Percentiles rank a stretch among this genome's conserved stretches.
Evolutionary conservation across 257 asterid genomes (phyloP).

Genomic region (Fraxinus quadrangulata): DNA sequence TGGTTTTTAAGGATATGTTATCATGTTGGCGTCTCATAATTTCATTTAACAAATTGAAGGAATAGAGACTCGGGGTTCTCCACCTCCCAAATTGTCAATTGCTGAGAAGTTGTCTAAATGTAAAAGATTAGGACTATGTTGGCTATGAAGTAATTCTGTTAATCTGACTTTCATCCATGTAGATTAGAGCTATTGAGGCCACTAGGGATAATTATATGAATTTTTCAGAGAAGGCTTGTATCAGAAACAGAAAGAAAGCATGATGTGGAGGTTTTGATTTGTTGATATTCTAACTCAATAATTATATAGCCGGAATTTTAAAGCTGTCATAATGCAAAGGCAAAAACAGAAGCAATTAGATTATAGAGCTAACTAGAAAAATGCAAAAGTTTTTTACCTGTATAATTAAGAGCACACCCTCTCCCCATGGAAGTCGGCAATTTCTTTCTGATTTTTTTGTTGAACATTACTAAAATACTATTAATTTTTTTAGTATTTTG

Average conservation of each 20-base stretch:
- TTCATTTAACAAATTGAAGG: too few relatives aligned
- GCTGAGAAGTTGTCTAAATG: too few relatives aligned
- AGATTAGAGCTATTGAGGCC: background rate
- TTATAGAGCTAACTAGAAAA: background rate
- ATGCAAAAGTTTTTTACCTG: constrained; percentile 42
- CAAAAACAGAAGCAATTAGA: background rate
- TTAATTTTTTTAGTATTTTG: too few relatives aligned
- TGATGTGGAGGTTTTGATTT: background rate
- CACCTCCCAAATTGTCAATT: too few relatives aligned
- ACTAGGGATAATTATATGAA: background rate
- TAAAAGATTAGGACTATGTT: background rate
- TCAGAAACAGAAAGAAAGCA: background rate
- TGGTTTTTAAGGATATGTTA: too few relatives aligned
- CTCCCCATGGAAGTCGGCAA: constrained; percentile 91
- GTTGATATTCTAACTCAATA: background rate
- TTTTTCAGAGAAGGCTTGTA: background rate
- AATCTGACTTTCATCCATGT: background rate
- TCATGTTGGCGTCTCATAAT: too few relatives aligned
- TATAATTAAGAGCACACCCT: constrained; percentile 97
- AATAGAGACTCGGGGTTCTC: too few relatives aligned
- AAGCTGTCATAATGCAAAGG: background rate
- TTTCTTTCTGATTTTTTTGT: constrained; percentile 49
- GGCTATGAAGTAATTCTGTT: background rate
- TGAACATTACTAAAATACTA: too few relatives aligned
- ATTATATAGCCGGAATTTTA: background rate